Conservation (phyloP, 169 alveolate species). For the Cyclospora cayetanensis region DNA sequence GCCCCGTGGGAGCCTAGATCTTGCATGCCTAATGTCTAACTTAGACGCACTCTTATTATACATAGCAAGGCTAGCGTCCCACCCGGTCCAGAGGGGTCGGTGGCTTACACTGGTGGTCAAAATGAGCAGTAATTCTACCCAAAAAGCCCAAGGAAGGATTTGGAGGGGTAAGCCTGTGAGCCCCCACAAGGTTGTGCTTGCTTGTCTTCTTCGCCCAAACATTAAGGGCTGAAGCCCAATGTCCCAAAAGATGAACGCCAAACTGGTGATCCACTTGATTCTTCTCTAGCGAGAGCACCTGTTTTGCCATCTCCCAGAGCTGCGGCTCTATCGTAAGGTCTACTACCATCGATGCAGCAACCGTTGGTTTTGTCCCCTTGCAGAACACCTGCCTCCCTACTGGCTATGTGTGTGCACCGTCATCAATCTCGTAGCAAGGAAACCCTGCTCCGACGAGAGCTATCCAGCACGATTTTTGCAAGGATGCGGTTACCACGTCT, state of each 20-base stretch:
- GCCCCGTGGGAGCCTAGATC: conserved; percentile 10
- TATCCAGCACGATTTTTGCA: conserved; percentile 51
- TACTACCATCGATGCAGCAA: neutral
- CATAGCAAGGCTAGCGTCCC: conserved; percentile 11
- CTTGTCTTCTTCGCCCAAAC: conserved; percentile 27
- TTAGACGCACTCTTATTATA: conserved; percentile 5
- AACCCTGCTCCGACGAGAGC: conserved; percentile 13
- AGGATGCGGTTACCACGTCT: conserved; percentile 39
- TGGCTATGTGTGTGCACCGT: neutral
- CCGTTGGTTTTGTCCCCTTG: neutral
- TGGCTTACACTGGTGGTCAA: conserved; percentile 15
- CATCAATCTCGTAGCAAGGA: neutral
- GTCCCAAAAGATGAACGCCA: conserved; percentile 28
- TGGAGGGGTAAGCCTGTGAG: conserved; percentile 42
- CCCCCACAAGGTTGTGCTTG: conserved; percentile 39
- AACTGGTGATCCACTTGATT: conserved; percentile 16
- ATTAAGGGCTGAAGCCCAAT: conserved; percentile 45
- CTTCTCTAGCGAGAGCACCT: conserved; percentile 27
- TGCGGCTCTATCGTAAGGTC: conserved; percentile 15
- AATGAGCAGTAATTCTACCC: conserved; percentile 37
- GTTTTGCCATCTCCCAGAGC: conserved; percentile 38
- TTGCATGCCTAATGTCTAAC: conserved; percentile 34
- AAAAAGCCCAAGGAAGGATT: conserved; percentile 7
- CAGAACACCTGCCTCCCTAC: neutral
- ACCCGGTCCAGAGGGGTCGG: conserved; percentile 36